Percentiles rank a stretch among this genome's conserved stretches.
These are phyloP conservation scores for Alternaria sp. DNA, from an alignment of 2,329 filamentous ascomycete genomes.

Conservation along the genomic window DNA sequence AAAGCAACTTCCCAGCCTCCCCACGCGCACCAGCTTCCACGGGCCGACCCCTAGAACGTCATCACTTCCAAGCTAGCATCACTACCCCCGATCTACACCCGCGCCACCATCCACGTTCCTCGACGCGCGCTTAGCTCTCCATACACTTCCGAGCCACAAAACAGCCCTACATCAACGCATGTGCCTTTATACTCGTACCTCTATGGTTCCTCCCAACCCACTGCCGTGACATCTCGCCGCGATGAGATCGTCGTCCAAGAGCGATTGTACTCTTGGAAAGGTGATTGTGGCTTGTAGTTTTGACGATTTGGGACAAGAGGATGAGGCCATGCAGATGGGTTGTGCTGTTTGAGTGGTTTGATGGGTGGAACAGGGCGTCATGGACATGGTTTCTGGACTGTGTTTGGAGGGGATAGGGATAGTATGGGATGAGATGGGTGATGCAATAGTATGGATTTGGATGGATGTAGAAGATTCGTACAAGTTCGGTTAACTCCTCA, in stretches of 20 bases:
- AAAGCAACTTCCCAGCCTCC: not conserved
- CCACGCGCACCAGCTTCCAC: not conserved
- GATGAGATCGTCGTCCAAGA: no score
- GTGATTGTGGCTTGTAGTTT: not conserved
- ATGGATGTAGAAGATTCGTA: not conserved
- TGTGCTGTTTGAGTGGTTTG: not conserved
- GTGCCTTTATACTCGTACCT: not conserved
- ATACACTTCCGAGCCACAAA: not conserved
- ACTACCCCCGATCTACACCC: not conserved
- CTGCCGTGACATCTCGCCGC: not conserved
- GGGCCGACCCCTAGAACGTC: not conserved
- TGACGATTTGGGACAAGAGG: not conserved
- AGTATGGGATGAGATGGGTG: no score
- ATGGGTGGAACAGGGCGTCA: no score
- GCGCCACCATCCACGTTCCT: not conserved
- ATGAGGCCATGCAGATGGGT: not conserved
- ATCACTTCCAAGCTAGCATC: not conserved
- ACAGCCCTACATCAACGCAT: not conserved
- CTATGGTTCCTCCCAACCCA: not conserved
- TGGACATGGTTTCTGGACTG: no score
- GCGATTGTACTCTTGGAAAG: not conserved
- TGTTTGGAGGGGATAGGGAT: not conserved
- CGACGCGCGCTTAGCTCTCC: not conserved
- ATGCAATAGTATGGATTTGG: not conserved
- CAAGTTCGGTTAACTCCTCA: not conserved